Conservation (phyloP, 2,329 filamentous ascomycete species). For the Lasiodiplodia gonubiensis region DNA sequence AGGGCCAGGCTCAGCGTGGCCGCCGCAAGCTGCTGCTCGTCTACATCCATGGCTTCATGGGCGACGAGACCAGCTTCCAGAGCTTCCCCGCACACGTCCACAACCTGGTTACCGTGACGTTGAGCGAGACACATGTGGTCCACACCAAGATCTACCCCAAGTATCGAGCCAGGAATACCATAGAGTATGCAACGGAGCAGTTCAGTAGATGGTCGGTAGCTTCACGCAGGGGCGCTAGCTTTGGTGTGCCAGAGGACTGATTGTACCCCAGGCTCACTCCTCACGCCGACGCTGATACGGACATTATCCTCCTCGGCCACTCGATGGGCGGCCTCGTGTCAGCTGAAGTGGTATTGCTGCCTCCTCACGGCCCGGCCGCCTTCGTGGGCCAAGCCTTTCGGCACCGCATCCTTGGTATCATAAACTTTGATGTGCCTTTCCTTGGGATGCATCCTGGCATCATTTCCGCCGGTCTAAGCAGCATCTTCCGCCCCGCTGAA, state of each 20-base stretch:
- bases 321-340: constrained; percentile 87
- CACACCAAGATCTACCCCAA: constrained; percentile 86
- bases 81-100: constrained; percentile 90
- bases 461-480: constrained; percentile 78
- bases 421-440: constrained; percentile 86
- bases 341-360: constrained; percentile 76
- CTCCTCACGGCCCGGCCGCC: constrained; percentile 35
- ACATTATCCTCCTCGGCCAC: constrained; percentile 83
- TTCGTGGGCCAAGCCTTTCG: constrained; percentile 57
- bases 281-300: constrained; percentile 74
- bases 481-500: constrained; percentile 66
- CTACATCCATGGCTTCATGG: constrained; percentile 91
- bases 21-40: constrained; percentile 71
- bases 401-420: constrained; percentile 78
- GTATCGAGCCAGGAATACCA: constrained; percentile 75
- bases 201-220: constrained; percentile 73
- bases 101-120: constrained; percentile 68
- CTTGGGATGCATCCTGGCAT: constrained; percentile 89
- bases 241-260: constrained; percentile 29
- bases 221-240: constrained; percentile 30
- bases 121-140: constrained; percentile 76
- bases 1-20: constrained; percentile 40
- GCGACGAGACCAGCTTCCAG: constrained; percentile 83
- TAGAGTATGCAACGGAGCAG: constrained; percentile 76
- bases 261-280: constrained; percentile 65